Conservation (phyloP, 495 filamentous ascomycete genomes). For the Aspergillus hancockii region DNA sequence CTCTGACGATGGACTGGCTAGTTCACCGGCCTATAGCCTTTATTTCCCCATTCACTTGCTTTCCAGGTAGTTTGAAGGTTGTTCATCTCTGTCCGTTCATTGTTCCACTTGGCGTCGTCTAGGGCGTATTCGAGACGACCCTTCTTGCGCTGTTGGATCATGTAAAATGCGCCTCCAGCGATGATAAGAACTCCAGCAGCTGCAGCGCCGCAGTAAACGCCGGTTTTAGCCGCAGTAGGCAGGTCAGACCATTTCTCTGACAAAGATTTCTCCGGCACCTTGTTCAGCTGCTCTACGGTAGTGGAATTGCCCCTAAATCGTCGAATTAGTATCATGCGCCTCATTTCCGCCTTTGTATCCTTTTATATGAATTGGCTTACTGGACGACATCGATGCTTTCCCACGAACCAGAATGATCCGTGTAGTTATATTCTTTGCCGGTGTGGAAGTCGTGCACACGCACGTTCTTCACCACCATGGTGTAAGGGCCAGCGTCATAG, state of each 20-base stretch:
- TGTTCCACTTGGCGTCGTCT: constrained; percentile 53
- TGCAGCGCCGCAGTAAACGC: constrained; percentile 54
- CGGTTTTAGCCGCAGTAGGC: constrained; percentile 54
- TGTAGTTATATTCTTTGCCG: constrained; percentile 68
- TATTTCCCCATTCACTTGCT: constrained; percentile 38
- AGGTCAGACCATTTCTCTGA: constrained; percentile 60
- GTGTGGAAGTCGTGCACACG: constrained; percentile 66
- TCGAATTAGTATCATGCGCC: constrained; percentile 1
- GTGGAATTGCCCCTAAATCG: constrained; percentile 64
- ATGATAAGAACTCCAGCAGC: constrained; percentile 53
- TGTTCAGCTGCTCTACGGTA: constrained; percentile 36
- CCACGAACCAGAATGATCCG: constrained; percentile 65
- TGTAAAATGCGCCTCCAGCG: constrained; percentile 56
- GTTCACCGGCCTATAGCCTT: constrained; percentile 38
- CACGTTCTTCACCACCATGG: constrained; percentile 72
- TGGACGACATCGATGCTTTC: constrained; percentile 68
- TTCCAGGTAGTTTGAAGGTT: constrained; percentile 51
- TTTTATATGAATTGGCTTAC: constrained; percentile 44
- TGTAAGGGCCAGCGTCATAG: constrained; percentile 72
- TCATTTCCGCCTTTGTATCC: neutral
- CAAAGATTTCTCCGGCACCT: constrained; percentile 41
- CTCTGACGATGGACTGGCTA: constrained; percentile 31
- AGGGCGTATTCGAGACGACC: constrained; percentile 64
- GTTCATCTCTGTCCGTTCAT: constrained; percentile 65
- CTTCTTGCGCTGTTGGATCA: constrained; percentile 64